A percentile compares a stretch with the other conserved stretches of the same genome.
Conservation (phyloP, 1,284 basidiomycete species). For the Agroathelia rolfsii region DNA sequence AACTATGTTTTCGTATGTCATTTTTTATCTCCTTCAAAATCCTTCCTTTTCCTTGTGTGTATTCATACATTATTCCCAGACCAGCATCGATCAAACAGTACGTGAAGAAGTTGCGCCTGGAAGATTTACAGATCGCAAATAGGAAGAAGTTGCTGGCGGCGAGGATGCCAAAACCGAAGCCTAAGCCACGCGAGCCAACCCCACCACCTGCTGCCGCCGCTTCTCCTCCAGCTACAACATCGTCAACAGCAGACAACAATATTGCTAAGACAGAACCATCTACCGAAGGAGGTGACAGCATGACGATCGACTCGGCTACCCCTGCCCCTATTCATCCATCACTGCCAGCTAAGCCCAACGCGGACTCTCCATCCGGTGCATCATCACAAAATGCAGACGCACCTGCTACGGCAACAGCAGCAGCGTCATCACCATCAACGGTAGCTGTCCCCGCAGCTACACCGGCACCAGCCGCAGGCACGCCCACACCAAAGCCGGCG, state of each 20-base stretch:
- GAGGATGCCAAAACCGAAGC: constrained; percentile 33
- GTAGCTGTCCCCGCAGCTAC: constrained; percentile 13
- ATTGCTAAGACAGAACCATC: too few species aligned
- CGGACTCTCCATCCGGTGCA: constrained; percentile 13
- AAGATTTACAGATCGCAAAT: constrained; percentile 53
- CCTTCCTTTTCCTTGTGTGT: not conserved
- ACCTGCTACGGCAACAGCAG: constrained; percentile 12
- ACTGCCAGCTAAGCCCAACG: constrained; percentile 6
- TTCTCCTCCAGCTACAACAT: constrained; percentile 12
- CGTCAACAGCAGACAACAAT: constrained; percentile 9
- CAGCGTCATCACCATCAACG: constrained; percentile 11
- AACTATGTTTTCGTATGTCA: constrained; percentile 51
- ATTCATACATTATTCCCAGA: constrained; percentile 23
- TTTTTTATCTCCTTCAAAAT: constrained; percentile 3
- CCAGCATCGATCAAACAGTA: constrained; percentile 65
- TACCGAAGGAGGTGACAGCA: too few species aligned
- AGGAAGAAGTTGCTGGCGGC: constrained; percentile 44
- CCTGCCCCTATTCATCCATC: too few species aligned
- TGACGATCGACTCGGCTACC: too few species aligned
- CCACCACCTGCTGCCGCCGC: constrained; percentile 10
- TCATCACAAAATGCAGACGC: constrained; percentile 8
- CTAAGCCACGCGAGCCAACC: constrained; percentile 23
- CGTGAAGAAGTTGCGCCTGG: constrained; percentile 55
- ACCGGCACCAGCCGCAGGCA: constrained; percentile 14
- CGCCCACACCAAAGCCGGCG: too few species aligned